These are phyloP conservation scores for Tetrahymena borealis DNA, from an alignment of 73 alveolate genomes.

Conservation along the genomic window DNA sequence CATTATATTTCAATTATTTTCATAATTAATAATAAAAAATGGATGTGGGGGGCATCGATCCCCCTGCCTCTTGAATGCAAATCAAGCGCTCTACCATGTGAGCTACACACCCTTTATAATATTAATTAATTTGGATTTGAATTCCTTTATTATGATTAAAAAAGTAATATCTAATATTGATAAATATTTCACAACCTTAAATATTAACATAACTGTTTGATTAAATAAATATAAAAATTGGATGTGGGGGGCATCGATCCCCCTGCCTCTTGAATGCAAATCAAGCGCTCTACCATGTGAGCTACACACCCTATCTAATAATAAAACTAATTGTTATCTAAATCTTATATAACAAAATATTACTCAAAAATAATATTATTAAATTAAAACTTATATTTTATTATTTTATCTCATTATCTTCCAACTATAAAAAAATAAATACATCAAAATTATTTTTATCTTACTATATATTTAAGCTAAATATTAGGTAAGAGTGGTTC, in stretches of 20 bases:
- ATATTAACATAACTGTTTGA: too few species aligned
- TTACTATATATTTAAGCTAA: too few species aligned
- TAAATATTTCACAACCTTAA: too few species aligned
- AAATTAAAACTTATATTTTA: not conserved
- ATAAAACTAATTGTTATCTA: not conserved
- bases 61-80: conserved; percentile 4
- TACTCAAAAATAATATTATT: not conserved
- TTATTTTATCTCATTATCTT: too few species aligned
- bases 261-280: conserved; percentile 5
- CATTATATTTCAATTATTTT: not conserved
- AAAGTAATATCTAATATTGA: too few species aligned
- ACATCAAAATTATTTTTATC: too few species aligned
- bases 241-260: conserved; percentile 8
- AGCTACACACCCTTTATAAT: not conserved
- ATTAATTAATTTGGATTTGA: not conserved
- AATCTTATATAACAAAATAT: not conserved
- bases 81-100: conserved; percentile 3
- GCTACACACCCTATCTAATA: not conserved
- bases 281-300: conserved; percentile 5
- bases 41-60: conserved; percentile 6
- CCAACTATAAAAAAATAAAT: too few species aligned
- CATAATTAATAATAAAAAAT: not conserved
- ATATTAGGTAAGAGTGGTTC: too few species aligned
- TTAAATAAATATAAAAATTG: not conserved
- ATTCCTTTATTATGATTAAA: not conserved